Conservation (phyloP, 495 filamentous ascomycete species). For the Letharia columbiana region DNA sequence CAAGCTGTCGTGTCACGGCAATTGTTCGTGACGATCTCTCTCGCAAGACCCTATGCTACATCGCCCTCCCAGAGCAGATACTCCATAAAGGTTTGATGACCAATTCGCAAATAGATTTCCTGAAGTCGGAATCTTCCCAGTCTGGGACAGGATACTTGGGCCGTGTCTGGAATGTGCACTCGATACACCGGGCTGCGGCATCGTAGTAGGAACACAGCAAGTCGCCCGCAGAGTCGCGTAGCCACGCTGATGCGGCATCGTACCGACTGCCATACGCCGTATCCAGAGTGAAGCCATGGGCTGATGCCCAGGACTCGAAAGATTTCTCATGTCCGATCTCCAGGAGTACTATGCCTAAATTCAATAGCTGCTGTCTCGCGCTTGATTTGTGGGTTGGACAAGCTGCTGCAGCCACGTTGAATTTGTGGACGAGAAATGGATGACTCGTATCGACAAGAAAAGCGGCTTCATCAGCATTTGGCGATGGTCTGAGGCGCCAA, state of each 20-base stretch:
- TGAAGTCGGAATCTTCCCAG: slow-evolving; percentile 12
- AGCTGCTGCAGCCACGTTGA: not conserved
- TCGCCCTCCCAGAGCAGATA: not conserved
- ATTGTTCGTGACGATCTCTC: too few species aligned
- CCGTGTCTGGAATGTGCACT: slow-evolving; percentile 4
- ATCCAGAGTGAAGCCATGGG: not conserved
- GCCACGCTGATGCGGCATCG: slow-evolving; percentile 5
- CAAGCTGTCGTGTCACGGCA: too few species aligned
- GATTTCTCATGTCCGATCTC: slow-evolving; percentile 11
- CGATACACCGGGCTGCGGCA: slow-evolving; percentile 5
- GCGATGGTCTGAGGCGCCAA: not conserved
- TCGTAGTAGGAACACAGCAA: slow-evolving; percentile 3
- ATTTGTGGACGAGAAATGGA: slow-evolving; percentile 8
- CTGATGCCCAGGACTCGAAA: slow-evolving; percentile 8
- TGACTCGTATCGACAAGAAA: not conserved
- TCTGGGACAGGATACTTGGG: not conserved
- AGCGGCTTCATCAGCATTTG: not conserved
- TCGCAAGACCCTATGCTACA: too few species aligned
- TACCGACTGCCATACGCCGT: slow-evolving; percentile 13
- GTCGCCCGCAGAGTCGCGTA: not conserved
- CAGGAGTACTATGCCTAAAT: slow-evolving; percentile 13
- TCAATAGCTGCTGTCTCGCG: not conserved
- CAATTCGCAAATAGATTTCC: slow-evolving; percentile 9
- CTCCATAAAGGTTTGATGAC: slow-evolving; percentile 13
- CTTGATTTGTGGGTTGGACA: not conserved